Conservation (phyloP, 495 filamentous ascomycete species). For the Podospora didyma region DNA sequence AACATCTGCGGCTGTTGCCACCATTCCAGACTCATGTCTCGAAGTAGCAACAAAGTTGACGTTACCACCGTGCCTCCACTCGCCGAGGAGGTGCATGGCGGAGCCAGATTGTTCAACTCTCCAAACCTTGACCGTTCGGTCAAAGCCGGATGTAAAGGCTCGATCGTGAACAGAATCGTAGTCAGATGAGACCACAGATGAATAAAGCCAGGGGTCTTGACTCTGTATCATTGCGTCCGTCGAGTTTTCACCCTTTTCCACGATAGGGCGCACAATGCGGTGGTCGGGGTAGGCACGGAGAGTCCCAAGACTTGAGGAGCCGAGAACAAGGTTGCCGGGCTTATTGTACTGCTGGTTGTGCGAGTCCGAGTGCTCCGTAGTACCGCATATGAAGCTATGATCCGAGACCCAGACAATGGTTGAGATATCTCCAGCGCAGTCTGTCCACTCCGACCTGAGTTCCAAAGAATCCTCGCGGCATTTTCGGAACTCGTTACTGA, state of each 20-base stretch:
- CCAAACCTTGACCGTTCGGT: slow-evolving; percentile 78
- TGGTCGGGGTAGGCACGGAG: slow-evolving; percentile 70
- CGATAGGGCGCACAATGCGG: slow-evolving; percentile 52
- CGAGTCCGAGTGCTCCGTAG: slow-evolving; percentile 67
- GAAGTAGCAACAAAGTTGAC: slow-evolving; percentile 70
- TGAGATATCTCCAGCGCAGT: slow-evolving; percentile 57
- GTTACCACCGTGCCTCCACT: slow-evolving; percentile 59
- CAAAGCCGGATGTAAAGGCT: slow-evolving; percentile 78
- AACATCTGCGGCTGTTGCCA: slow-evolving; percentile 52
- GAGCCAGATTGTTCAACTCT: slow-evolving; percentile 35
- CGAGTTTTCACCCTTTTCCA: slow-evolving; percentile 49
- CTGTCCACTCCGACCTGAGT: slow-evolving; percentile 44
- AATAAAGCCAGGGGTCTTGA: slow-evolving; percentile 67
- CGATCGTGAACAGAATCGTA: slow-evolving; percentile 56
- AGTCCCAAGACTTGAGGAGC: slow-evolving; percentile 50
- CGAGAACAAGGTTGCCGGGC: slow-evolving; percentile 70
- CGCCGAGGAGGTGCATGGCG: slow-evolving; percentile 40
- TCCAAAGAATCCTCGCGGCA: slow-evolving; percentile 43
- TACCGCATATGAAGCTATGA: slow-evolving; percentile 56
- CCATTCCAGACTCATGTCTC: slow-evolving; percentile 33
- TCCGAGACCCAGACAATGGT: slow-evolving; percentile 54
- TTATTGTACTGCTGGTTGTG: slow-evolving; percentile 84
- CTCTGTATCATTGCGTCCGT: slow-evolving; percentile 55
- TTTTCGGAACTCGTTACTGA: slow-evolving; percentile 35
- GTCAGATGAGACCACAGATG: slow-evolving; percentile 70